Conservation (phyloP, 1,139 yeast species). For the Kodamaea derodonti region DNA sequence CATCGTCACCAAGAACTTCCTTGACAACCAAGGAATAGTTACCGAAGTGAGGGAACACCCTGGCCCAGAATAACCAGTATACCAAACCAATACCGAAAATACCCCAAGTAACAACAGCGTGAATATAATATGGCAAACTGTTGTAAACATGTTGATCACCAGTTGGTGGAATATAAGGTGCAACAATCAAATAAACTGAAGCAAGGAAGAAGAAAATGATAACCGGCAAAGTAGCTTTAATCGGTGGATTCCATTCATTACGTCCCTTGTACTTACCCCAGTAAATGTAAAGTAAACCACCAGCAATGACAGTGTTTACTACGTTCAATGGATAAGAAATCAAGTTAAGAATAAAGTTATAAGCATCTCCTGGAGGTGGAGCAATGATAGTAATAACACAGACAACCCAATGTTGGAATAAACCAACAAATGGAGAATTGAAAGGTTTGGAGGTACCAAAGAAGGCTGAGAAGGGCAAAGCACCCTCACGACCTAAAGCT, state of each 20-base stretch:
- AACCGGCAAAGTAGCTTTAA: constrained; percentile 64
- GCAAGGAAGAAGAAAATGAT: constrained; percentile 62
- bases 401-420: constrained; percentile 56
- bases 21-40: constrained; percentile 56
- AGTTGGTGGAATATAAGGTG: constrained; percentile 79
- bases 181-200: constrained; percentile 66
- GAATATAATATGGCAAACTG: constrained; percentile 70
- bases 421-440: constrained; percentile 49
- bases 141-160: constrained; percentile 65
- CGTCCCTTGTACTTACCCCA: constrained; percentile 50
- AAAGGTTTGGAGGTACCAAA: constrained; percentile 44
- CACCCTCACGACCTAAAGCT: constrained; percentile 48
- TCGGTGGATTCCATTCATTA: constrained; percentile 69
- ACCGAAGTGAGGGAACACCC: constrained; percentile 54
- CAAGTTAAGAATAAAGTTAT: constrained; percentile 46
- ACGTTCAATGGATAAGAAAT: constrained; percentile 50
- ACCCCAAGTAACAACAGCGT: constrained; percentile 81
- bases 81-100: constrained; percentile 66
- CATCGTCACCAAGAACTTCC: constrained; percentile 64
- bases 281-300: constrained; percentile 39
- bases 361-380: constrained; percentile 50
- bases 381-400: constrained; percentile 46
- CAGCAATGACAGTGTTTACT: constrained; percentile 44
- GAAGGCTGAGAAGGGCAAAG: constrained; percentile 43
- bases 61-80: constrained; percentile 71